These are phyloP conservation scores for Boletus tomentosulus DNA, from an alignment of 768 basidiomycete genomes.

Conservation along the genomic window DNA sequence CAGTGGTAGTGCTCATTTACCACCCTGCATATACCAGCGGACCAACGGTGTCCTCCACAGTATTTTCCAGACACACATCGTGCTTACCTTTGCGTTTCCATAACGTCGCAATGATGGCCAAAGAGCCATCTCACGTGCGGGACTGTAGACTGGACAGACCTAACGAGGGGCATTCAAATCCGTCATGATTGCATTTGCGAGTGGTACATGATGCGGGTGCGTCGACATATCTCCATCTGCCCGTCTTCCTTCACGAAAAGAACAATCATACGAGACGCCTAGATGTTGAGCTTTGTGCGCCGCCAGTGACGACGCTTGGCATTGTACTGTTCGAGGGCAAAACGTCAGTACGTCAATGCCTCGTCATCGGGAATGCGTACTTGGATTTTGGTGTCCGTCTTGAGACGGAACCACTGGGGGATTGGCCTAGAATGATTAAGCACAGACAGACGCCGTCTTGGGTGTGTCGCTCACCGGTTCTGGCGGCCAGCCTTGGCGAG, in stretches of 20 bases:
- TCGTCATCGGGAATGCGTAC: slow-evolving; percentile 35
- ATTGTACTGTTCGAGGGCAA: slow-evolving; percentile 58
- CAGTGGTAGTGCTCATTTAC: no score
- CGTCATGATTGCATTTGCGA: slow-evolving; percentile 19
- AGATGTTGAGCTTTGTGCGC: slow-evolving; percentile 98
- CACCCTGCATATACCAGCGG: no score
- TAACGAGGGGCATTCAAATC: background rate
- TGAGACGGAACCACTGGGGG: slow-evolving; percentile 98
- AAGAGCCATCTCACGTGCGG: background rate
- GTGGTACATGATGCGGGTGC: slow-evolving; percentile 24
- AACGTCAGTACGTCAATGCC: background rate
- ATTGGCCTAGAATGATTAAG: slow-evolving; percentile 62
- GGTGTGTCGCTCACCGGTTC: slow-evolving; percentile 67
- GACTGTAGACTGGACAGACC: background rate
- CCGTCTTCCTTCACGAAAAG: background rate
- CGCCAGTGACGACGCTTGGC: slow-evolving; percentile 99
- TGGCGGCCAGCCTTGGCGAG: slow-evolving; percentile 94
- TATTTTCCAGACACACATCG: no score
- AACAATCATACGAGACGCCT: slow-evolving; percentile 24
- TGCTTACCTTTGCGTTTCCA: no score
- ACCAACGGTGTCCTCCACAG: no score
- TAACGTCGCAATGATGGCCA: no score
- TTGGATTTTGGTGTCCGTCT: slow-evolving; percentile 94
- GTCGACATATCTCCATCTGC: slow-evolving; percentile 16
- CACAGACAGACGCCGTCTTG: background rate